Base-by-base conservation (phyloP, 108 stramenopile species). In the Asterionellopsis glacialis region DNA sequence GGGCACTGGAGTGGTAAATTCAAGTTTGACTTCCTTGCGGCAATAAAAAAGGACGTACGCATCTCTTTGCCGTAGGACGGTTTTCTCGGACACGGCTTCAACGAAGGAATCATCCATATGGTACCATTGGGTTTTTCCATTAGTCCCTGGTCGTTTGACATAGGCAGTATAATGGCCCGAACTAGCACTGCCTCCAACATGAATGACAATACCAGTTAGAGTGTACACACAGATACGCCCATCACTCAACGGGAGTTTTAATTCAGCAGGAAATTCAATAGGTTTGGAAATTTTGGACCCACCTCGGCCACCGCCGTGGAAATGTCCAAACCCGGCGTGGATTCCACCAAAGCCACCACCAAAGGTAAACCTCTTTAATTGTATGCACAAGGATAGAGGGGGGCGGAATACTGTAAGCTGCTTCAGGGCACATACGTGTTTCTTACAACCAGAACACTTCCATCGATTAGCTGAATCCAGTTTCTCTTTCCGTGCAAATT, bases 331-430 rank as follows among this genome's bases (percentile, higher is more conserved):
- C 0, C 53, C 55, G 5, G 38, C 23, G 15, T 49, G 19, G 25
- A 69, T 49, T 19, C 75, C 67, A 41, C 66, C 48, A 43, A 88
- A 59, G 10, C 49, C 57, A 76, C 63, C 77, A 40, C 54, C 82
- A 76, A 84, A 93, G 26, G 68, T 64, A 69, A 99, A 99, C 23
- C 98, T 78, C 76, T 99, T 99, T 41, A 99, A 72, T 45, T 98
- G 97, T 39, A 99, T 68, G 38, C 90, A 92, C 26, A 97, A 76
- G n/a, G 89, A 76, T 15, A 95, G 72, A 9, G 98, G 98, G 15
- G 95, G 83, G 47, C 81, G 66, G 63, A 83, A 89, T 5, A 94
- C 78, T 22, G 80, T 83, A 24, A 94, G 61, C 26, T 77, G 81
- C 60, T 96, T 96, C 18, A 67, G 74, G 1, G 95, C 88, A 47